Percentiles rank a stretch among this genome's conserved stretches.
Evolutionary conservation across 2,329 filamentous ascomycete species (phyloP).

Genomic region (Clarireedia paspali): DNA sequence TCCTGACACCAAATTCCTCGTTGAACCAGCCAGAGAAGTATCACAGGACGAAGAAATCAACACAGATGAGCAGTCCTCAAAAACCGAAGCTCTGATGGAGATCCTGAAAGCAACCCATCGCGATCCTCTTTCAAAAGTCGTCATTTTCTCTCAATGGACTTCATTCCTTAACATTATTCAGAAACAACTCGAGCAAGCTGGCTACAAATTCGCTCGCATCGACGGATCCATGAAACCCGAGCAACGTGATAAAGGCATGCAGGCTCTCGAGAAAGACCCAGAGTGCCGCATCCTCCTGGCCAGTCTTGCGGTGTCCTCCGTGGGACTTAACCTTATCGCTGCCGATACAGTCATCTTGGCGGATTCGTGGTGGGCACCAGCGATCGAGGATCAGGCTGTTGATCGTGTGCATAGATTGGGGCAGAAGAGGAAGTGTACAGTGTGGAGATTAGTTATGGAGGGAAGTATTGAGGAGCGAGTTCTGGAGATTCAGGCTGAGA

Average conservation of each 20-base stretch:
- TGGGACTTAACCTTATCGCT: constrained; percentile 78
- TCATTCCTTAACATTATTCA: constrained; percentile 67
- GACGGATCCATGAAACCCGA: constrained; percentile 71
- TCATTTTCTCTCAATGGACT: constrained; percentile 74
- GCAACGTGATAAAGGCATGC: constrained; percentile 64
- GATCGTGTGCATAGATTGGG: constrained; percentile 83
- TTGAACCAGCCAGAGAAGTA: constrained; percentile 56
- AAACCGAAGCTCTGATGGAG: constrained; percentile 70
- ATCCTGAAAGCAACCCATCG: constrained; percentile 64
- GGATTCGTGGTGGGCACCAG: constrained; percentile 88
- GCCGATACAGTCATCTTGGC: constrained; percentile 79
- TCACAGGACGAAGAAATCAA: constrained; percentile 46
- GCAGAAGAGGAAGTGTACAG: constrained; percentile 69
- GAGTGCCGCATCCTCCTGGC: constrained; percentile 71
- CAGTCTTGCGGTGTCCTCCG: constrained; percentile 72
- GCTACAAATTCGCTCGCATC: constrained; percentile 61
- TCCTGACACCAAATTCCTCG: constrained; percentile 51
- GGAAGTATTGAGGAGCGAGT: constrained; percentile 75
- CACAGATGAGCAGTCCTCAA: constrained; percentile 63
- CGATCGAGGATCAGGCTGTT: constrained; percentile 85
- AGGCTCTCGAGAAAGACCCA: constrained; percentile 58
- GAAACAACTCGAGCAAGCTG: constrained; percentile 52
- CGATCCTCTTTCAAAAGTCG: constrained; percentile 57
- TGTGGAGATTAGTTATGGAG: constrained; percentile 78
- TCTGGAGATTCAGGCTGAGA: constrained; percentile 68